Evolutionary conservation across 1,284 basidiomycete species (phyloP).

Genomic region (Tilletiopsis washingtonensis): DNA sequence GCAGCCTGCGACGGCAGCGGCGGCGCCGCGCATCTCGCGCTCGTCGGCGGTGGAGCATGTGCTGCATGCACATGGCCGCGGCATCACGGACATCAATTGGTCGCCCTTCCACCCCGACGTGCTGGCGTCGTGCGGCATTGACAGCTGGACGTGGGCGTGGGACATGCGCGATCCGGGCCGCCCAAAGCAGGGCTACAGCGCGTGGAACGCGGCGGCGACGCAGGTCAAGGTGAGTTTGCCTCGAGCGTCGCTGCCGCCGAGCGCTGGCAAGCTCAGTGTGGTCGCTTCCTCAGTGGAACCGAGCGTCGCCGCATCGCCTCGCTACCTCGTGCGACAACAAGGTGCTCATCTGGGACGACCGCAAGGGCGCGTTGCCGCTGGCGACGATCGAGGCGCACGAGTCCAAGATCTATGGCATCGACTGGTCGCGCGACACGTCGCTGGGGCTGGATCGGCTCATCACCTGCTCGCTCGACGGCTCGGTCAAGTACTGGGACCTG

Average conservation of each 20-base stretch:
- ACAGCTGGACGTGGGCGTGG: slow-evolving; percentile 46
- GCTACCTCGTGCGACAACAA: slow-evolving; percentile 19
- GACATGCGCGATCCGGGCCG: slow-evolving; percentile 36
- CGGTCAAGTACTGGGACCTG: slow-evolving; percentile 45
- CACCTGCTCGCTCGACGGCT: slow-evolving; percentile 44
- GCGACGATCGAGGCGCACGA: slow-evolving; percentile 40
- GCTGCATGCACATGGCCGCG: slow-evolving; percentile 38
- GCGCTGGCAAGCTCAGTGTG: slow-evolving; percentile 2
- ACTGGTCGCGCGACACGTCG: slow-evolving; percentile 35
- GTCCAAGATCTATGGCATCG: slow-evolving; percentile 44
- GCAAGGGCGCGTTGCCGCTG: slow-evolving; percentile 33
- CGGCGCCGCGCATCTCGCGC: slow-evolving; percentile 2
- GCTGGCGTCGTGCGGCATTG: slow-evolving; percentile 42
- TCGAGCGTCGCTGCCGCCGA: slow-evolving; percentile 29
- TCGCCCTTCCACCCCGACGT: slow-evolving; percentile 42
- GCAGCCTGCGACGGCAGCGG: neutral
- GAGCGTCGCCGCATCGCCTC: slow-evolving; percentile 12
- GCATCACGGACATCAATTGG: slow-evolving; percentile 48
- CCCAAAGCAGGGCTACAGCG: slow-evolving; percentile 39
- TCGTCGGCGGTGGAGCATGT: slow-evolving; percentile 38
- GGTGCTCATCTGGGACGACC: slow-evolving; percentile 45
- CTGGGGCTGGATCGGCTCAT: slow-evolving; percentile 38
- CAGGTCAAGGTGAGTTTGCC: slow-evolving; percentile 30
- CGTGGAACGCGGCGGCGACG: slow-evolving; percentile 45
- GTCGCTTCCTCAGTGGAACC: slow-evolving; percentile 29